Percentiles rank a stretch among this genome's conserved stretches.
Evolutionary conservation across 1,139 yeast species (phyloP).

Genomic region (Trichomonascaceae sp.): DNA sequence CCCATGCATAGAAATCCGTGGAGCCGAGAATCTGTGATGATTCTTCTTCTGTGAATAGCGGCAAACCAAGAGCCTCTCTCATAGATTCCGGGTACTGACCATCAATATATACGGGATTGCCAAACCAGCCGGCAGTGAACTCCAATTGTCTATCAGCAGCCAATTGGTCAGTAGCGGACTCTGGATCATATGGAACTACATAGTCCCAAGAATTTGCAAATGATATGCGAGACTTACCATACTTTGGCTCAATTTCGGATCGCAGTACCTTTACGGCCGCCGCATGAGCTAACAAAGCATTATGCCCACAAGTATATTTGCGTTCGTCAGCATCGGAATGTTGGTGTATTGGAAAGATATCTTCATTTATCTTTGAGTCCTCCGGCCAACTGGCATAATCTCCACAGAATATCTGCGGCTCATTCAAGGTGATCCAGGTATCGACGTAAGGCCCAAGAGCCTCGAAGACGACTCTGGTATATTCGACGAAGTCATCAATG

Average conservation of each 20-base stretch:
- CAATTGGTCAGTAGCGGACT: slow-evolving; percentile 14
- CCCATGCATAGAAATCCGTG: slow-evolving; percentile 36
- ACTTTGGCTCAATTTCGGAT: slow-evolving; percentile 27
- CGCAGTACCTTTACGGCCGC: slow-evolving; percentile 31
- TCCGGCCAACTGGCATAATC: slow-evolving; percentile 21
- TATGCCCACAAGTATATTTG: slow-evolving; percentile 25
- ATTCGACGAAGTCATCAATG: slow-evolving; percentile 33
- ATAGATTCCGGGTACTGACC: slow-evolving; percentile 34
- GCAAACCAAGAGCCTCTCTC: slow-evolving; percentile 23
- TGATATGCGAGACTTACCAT: slow-evolving; percentile 26
- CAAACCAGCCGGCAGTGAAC: slow-evolving; percentile 30
- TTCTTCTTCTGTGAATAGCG: slow-evolving; percentile 31
- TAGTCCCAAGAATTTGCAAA: slow-evolving; percentile 27
- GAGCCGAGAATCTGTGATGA: slow-evolving; percentile 25
- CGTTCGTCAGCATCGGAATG: slow-evolving; percentile 13
- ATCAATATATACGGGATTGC: slow-evolving; percentile 31
- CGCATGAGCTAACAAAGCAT: slow-evolving; percentile 33
- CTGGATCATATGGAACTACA: slow-evolving; percentile 20
- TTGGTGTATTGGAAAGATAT: slow-evolving; percentile 22
- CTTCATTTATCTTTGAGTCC: slow-evolving; percentile 15
- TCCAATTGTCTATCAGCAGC: slow-evolving; percentile 33
- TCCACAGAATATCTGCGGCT: slow-evolving; percentile 29
- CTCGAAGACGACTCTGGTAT: slow-evolving; percentile 33
- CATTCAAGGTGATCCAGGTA: slow-evolving; percentile 35
- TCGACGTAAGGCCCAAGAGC: slow-evolving; percentile 35